Base-by-base conservation (phyloP, 352 stramenopile genomes). In the Pythium vanterpoolii region DNA sequence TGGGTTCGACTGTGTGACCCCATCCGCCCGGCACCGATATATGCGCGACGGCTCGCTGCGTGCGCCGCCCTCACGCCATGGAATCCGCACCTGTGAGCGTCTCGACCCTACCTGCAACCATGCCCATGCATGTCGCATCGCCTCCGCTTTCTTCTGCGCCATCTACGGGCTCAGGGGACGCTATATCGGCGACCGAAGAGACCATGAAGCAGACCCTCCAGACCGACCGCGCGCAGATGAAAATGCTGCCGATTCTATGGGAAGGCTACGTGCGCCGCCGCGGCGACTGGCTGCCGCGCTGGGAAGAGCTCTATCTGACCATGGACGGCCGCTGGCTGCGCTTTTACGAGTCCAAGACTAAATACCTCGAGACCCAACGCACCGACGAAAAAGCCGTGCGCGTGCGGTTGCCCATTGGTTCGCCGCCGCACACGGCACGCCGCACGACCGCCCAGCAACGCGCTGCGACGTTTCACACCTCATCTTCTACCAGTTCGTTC, bases 271-370 rank as follows among this genome's bases (percentile, higher is more conserved):
- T 86, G 53, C 73, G 73, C 36, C 82, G 79, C 66, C 90, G 90
- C 52, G 74, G 81, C 53, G 83, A 93, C 48, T 93, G 83, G 83
- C 60, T 93, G 21, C 83, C 83, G 36, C 76, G 76, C 30, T 93
- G 83, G 83, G 83, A 93, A 46, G 76, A 90, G 54, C 49, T 81
- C 14, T 90, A 81, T 38, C 16, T 87, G 49, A 77, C 77, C 59
- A 62, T 93, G 42, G 81, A 91, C 36, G 83, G 79, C 23, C 58
- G 76, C 27, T 73, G 60, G 57, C 53, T 91, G 62, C 78, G 77
- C 46, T 72, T 88, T 5, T 87, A 86, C 65, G 82, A 91, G 70
- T 87, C 79, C n/a, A 77, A 79, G 52, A 38, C 46, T 19, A 72
- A 77, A 45, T 91, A 74, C 54, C 40, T 79, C 14, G 79, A 89